These are phyloP conservation scores for Moringa oleifera DNA, from an alignment of 345 rosid genomes.

Conservation along the genomic window DNA sequence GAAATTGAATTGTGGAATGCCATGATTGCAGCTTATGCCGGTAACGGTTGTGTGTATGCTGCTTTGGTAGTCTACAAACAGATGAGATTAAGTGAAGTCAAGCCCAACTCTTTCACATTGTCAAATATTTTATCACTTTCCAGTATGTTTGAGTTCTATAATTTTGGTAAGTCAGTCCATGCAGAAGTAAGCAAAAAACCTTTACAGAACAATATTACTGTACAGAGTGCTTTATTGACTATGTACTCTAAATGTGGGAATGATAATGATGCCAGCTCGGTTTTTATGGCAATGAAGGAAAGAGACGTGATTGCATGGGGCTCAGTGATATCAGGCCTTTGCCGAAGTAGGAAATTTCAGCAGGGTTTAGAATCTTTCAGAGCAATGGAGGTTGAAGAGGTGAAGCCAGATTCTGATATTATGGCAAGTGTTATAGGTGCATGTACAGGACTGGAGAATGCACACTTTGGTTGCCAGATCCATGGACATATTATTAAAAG, in stretches of 20 bases:
- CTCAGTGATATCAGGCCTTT: constrained; percentile 64
- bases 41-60: constrained; percentile 27
- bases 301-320: constrained; percentile 72
- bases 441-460: constrained; percentile 49
- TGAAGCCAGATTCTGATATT: constrained; percentile 56
- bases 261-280: constrained; percentile 34
- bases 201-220: constrained; percentile 24
- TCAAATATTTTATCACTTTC: constrained; percentile 53
- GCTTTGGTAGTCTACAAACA: constrained; percentile 41
- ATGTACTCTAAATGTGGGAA: constrained; percentile 52
- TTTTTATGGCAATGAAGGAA: constrained; percentile 42
- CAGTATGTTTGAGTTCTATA: constrained; percentile 32
- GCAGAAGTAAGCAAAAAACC: constrained; percentile 54
- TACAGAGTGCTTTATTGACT: constrained; percentile 51
- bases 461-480: constrained; percentile 34
- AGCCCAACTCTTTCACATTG: constrained; percentile 51
- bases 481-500: constrained; percentile 54
- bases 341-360: constrained; percentile 46
- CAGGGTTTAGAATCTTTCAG: constrained; percentile 47
- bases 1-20: constrained; percentile 67
- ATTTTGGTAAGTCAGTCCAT: constrained; percentile 62
- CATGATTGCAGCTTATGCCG: constrained; percentile 60
- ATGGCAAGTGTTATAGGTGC: constrained; percentile 53
- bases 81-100: constrained; percentile 37
- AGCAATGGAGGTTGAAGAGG: constrained; percentile 40